Conservation (phyloP, 495 filamentous ascomycete species). For the Penicillium roqueforti region DNA sequence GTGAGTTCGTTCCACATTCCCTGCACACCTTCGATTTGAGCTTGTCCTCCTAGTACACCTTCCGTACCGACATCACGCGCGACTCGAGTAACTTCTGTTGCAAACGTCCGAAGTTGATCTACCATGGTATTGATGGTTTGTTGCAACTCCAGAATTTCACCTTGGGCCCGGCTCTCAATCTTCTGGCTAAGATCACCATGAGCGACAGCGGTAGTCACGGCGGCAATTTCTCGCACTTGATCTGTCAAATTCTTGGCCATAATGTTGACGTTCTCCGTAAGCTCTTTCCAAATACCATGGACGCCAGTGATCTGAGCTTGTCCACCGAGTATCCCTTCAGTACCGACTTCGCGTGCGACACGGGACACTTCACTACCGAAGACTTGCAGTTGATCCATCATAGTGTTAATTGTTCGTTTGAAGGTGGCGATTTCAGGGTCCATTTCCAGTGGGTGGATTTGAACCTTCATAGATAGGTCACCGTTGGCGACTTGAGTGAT, state of each 20-base stretch:
- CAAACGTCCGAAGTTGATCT: constrained; percentile 94
- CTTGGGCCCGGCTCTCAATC: constrained; percentile 88
- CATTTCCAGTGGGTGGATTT: constrained; percentile 94
- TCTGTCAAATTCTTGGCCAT: constrained; percentile 88
- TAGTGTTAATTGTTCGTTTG: constrained; percentile 94
- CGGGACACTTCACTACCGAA: constrained; percentile 97
- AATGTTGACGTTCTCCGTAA: constrained; percentile 96
- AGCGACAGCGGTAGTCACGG: constrained; percentile 93
- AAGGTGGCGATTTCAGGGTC: constrained; percentile 99
- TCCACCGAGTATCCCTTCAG: constrained; percentile 93
- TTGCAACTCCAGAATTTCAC: constrained; percentile 93
- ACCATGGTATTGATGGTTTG: constrained; percentile 99
- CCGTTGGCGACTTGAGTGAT: constrained; percentile 93
- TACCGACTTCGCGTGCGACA: constrained; percentile 94
- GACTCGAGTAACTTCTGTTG: constrained; percentile 93
- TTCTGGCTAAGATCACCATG: constrained; percentile 96
- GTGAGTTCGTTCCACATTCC: constrained; percentile 97
- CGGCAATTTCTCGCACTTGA: constrained; percentile 94
- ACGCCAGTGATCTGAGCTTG: constrained; percentile 93
- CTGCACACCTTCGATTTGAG: constrained; percentile 82
- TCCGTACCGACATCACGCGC: constrained; percentile 96
- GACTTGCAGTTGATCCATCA: constrained; percentile 98
- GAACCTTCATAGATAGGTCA: constrained; percentile 96
- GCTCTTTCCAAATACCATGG: constrained; percentile 96
- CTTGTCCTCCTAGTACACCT: constrained; percentile 94